These are phyloP conservation scores for Chaetomiaceae sp. DNA, from an alignment of 2,329 filamentous ascomycete species.

Conservation along the genomic window DNA sequence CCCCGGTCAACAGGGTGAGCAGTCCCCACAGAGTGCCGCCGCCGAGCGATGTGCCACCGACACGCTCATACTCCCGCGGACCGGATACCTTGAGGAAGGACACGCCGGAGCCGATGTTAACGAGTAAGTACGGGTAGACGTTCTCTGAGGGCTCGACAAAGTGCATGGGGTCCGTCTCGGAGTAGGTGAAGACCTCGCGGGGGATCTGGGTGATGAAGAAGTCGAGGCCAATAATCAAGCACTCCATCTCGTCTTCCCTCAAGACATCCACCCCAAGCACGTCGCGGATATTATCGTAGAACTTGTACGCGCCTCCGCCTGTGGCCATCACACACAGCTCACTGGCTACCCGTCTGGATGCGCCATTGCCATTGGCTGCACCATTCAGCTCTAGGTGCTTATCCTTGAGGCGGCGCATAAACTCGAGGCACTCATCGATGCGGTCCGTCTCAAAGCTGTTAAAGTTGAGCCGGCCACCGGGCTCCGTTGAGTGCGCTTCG, in stretches of 20 bases:
- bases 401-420: slow-evolving; percentile 79
- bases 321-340: slow-evolving; percentile 93
- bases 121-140: slow-evolving; percentile 93
- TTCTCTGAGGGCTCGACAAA: slow-evolving; percentile 73
- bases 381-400: slow-evolving; percentile 76
- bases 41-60: slow-evolving; percentile 90
- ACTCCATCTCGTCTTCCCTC: slow-evolving; percentile 97
- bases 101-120: slow-evolving; percentile 97
- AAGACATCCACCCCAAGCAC: slow-evolving; percentile 82
- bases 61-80: slow-evolving; percentile 78
- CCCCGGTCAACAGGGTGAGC: slow-evolving; percentile 85
- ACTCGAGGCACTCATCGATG: slow-evolving; percentile 90
- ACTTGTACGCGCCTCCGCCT: slow-evolving; percentile 93
- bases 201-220: slow-evolving; percentile 99
- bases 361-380: slow-evolving; percentile 41
- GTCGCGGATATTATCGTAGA: slow-evolving; percentile 84
- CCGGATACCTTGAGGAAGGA: slow-evolving; percentile 96
- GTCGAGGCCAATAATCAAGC: slow-evolving; percentile 91
- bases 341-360: slow-evolving; percentile 31
- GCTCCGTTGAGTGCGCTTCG: slow-evolving; percentile 72
- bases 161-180: slow-evolving; percentile 83
- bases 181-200: slow-evolving; percentile 94
- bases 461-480: slow-evolving; percentile 89
- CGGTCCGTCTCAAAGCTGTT: slow-evolving; percentile 93
- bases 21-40: slow-evolving; percentile 98